Evolutionary conservation across 495 filamentous ascomycete genomes (phyloP).

Genomic region (Cercophora scortea): DNA sequence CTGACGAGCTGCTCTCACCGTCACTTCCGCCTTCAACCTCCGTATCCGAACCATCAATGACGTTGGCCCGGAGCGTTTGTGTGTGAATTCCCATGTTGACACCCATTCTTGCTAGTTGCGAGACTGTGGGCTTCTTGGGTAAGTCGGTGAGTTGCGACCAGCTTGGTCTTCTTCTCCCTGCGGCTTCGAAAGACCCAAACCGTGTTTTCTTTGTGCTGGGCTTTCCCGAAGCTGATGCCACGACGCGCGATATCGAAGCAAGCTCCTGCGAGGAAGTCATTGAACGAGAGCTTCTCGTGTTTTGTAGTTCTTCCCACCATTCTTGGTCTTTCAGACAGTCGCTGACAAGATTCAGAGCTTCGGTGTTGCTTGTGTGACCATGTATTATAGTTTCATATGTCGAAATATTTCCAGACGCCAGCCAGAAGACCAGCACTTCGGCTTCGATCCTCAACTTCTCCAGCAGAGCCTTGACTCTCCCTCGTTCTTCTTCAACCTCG

Average conservation of each 20-base stretch:
- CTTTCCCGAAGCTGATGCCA: constrained; percentile 27
- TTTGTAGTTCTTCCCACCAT: constrained; percentile 78
- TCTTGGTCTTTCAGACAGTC: constrained; percentile 57
- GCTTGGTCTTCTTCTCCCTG: constrained; percentile 26
- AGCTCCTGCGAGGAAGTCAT: constrained; percentile 34
- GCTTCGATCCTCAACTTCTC: constrained; percentile 78
- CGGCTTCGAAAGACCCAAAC: constrained; percentile 9
- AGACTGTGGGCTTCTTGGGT: constrained; percentile 55
- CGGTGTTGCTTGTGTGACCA: constrained; percentile 38
- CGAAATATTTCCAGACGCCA: constrained; percentile 63
- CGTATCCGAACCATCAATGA: constrained; percentile 46
- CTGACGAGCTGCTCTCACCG: constrained; percentile 37
- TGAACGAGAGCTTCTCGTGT: constrained; percentile 50
- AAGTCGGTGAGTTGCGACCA: constrained; percentile 27
- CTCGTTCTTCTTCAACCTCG: constrained; percentile 72
- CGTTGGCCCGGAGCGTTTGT: constrained; percentile 58
- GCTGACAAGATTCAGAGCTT: constrained; percentile 46
- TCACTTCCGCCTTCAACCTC: constrained; percentile 32
- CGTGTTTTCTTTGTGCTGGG: constrained; percentile 22
- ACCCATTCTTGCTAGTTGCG: constrained; percentile 53
- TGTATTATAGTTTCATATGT: constrained; percentile 77
- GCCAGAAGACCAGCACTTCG: constrained; percentile 71
- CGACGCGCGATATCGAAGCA: constrained; percentile 20
- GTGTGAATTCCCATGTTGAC: constrained; percentile 68
- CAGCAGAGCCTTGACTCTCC: constrained; percentile 63